phyloP scores from a whole-genome alignment of 768 basidiomycete genomes.

The Myochromella boudieri region DNA sequence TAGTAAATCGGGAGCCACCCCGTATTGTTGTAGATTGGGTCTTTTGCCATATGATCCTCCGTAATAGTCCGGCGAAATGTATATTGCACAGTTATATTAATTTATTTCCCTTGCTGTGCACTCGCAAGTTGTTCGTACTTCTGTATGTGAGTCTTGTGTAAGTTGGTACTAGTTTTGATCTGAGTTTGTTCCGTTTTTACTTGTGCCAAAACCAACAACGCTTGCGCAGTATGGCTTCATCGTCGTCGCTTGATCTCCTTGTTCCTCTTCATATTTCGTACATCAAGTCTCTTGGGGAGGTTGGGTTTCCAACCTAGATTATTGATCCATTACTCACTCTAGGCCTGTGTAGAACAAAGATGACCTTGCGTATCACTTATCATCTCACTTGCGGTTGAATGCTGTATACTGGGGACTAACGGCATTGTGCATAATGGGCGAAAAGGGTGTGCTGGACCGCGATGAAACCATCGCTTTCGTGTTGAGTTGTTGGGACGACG shows the following conservation, averaged over 20 bases:
- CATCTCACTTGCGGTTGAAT: conserved; percentile 91
- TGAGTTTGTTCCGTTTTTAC: too few species aligned
- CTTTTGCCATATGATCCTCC: too few species aligned
- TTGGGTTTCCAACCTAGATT: conserved; percentile 23
- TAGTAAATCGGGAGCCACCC: neutral
- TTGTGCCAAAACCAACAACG: too few species aligned
- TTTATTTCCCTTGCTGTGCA: too few species aligned
- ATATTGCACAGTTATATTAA: too few species aligned
- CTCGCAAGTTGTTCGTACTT: too few species aligned
- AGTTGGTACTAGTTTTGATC: too few species aligned
- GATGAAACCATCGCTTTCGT: conserved; percentile 89
- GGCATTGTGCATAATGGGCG: conserved; percentile 79
- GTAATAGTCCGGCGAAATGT: too few species aligned
- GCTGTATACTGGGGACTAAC: conserved; percentile 97
- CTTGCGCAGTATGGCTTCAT: neutral
- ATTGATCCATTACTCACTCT: neutral
- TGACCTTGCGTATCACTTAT: conserved; percentile 87
- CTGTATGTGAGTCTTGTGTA: too few species aligned
- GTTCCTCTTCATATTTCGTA: conserved; percentile 69
- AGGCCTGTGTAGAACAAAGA: conserved; percentile 60
- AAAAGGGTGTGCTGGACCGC: conserved; percentile 73
- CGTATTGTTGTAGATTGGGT: neutral
- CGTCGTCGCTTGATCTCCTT: conserved; percentile 22
- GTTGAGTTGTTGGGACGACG: conserved; percentile 93
- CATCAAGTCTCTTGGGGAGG: conserved; percentile 74